Conservation (phyloP, 441 rosid species). For the Iberis amara region DNA sequence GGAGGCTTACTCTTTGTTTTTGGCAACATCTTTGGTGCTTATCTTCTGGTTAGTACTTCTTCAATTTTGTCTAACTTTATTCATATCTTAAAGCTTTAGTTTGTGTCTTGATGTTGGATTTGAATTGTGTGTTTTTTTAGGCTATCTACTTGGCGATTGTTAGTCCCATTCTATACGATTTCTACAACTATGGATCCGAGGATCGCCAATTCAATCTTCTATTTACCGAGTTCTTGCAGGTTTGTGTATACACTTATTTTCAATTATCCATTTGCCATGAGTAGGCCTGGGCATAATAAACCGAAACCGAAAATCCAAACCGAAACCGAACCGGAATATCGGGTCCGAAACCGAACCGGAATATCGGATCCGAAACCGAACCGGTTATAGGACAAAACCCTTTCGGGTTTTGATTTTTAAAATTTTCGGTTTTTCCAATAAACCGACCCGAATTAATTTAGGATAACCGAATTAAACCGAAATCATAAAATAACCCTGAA, state of each 20-base stretch:
- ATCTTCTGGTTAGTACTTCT: slow-evolving; percentile 47
- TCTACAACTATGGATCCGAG: slow-evolving; percentile 63
- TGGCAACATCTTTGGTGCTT: slow-evolving; percentile 68
- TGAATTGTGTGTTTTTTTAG: slow-evolving; percentile 19
- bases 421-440: no score
- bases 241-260: slow-evolving; percentile 9
- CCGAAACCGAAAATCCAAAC: no score
- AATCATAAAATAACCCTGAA: no score
- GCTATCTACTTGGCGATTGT: slow-evolving; percentile 29
- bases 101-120: neutral
- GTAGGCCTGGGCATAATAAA: no score
- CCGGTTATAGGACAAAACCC: no score
- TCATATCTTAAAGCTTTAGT: neutral
- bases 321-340: no score
- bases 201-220: slow-evolving; percentile 40
- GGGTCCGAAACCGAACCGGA: no score
- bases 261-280: neutral
- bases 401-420: no score
- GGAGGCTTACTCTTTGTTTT: slow-evolving; percentile 64
- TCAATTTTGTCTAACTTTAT: neutral
- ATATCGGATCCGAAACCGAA: no score
- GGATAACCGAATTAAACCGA: no score
- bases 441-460: no score
- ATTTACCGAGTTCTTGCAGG: slow-evolving; percentile 58
- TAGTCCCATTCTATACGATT: slow-evolving; percentile 58